These are phyloP conservation scores for Solanum okadae DNA, from an alignment of 257 asterid genomes.

Conservation along the genomic window DNA sequence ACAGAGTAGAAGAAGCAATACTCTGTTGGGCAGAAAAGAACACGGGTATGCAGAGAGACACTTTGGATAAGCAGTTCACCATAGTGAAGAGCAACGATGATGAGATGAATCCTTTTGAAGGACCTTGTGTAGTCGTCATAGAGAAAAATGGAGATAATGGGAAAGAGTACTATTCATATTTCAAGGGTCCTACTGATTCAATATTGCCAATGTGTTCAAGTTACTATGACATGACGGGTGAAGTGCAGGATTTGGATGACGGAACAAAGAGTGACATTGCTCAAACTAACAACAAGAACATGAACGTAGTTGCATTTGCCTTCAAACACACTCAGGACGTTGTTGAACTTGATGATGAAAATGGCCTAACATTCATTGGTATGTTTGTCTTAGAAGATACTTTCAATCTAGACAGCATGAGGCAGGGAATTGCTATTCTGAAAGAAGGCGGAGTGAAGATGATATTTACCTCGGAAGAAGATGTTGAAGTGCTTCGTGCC, in stretches of 20 bases:
- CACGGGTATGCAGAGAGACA: constrained; percentile 11
- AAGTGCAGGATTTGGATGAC: background rate
- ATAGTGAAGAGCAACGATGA: background rate
- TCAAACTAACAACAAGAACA: background rate
- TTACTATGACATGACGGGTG: background rate
- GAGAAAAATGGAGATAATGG: constrained; percentile 4
- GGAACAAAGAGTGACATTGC: background rate
- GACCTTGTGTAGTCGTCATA: background rate
- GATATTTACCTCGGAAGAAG: constrained; percentile 17
- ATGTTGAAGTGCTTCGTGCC: constrained; percentile 1
- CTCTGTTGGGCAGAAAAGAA: constrained; percentile 18
- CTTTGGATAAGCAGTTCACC: background rate
- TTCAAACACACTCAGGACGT: background rate
- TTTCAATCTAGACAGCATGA: background rate
- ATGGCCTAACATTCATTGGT: constrained; percentile 10
- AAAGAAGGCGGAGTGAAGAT: constrained; percentile 11
- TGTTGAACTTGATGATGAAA: background rate
- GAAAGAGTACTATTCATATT: background rate
- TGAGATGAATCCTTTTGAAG: background rate
- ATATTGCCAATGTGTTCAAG: constrained; percentile 16
- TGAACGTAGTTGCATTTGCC: constrained; percentile 19
- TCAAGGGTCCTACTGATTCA: constrained; percentile 7
- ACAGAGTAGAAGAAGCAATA: background rate
- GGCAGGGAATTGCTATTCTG: background rate
- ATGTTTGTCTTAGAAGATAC: constrained; percentile 5